These are phyloP conservation scores for Mortierella claussenii DNA, from an alignment of 192 early-diverging fungal genomes.

Conservation along the genomic window DNA sequence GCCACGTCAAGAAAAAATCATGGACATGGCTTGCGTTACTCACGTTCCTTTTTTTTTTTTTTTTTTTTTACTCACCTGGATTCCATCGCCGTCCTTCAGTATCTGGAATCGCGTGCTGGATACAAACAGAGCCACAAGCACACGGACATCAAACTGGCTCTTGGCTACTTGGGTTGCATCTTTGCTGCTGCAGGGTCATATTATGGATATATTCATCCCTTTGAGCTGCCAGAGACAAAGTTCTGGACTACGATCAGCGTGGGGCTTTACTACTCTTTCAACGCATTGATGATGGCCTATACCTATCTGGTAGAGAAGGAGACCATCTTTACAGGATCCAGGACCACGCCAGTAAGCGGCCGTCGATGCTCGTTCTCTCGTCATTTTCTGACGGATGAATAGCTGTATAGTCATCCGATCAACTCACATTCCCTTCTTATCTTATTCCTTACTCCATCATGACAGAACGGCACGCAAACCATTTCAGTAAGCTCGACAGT, in stretches of 20 bases:
- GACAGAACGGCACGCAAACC: conserved; percentile 59
- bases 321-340: conserved; percentile 73
- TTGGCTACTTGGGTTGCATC: conserved; percentile 80
- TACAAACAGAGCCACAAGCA: conserved; percentile 83
- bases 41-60: too few species aligned
- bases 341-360: conserved; percentile 47
- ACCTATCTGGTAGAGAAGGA: conserved; percentile 71
- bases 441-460: too few species aligned
- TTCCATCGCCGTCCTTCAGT: conserved; percentile 53
- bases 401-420: too few species aligned
- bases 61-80: too few species aligned
- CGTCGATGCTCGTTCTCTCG: too few species aligned
- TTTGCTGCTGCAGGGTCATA: conserved; percentile 79
- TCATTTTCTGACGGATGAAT: too few species aligned
- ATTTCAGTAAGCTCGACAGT: conserved; percentile 64
- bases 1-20: neutral
- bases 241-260: conserved; percentile 70
- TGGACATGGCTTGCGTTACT: too few species aligned
- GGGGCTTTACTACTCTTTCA: conserved; percentile 60
- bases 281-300: conserved; percentile 64
- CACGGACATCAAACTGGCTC: conserved; percentile 81
- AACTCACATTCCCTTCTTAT: too few species aligned
- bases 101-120: conserved; percentile 54
- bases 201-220: conserved; percentile 75
- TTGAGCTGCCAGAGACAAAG: conserved; percentile 64